phyloP scores from a whole-genome alignment of 495 filamentous ascomycete species.

The Chaetomidium leptoderma region DNA sequence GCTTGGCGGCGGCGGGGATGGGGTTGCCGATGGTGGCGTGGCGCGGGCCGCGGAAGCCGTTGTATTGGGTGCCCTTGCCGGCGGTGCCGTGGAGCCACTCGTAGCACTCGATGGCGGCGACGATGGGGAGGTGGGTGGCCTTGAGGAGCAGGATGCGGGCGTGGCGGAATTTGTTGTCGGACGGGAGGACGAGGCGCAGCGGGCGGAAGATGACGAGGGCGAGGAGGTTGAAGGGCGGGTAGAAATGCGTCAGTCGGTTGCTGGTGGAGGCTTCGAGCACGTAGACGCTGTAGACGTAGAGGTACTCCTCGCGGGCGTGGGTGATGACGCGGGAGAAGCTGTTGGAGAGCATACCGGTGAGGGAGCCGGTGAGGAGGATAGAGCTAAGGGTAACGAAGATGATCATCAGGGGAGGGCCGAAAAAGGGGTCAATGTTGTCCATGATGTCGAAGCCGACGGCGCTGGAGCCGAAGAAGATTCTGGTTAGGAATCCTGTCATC shows the following conservation, averaged over 20 bases:
- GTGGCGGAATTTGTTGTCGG: slow-evolving; percentile 61
- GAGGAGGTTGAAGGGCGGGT: slow-evolving; percentile 73
- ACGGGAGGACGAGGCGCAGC: slow-evolving; percentile 68
- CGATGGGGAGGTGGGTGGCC: slow-evolving; percentile 52
- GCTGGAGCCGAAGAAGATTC: slow-evolving; percentile 73
- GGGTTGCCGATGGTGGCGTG: slow-evolving; percentile 20
- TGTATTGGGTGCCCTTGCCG: slow-evolving; percentile 35
- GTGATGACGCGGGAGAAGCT: slow-evolving; percentile 75
- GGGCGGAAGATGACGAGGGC: slow-evolving; percentile 80
- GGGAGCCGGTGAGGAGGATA: slow-evolving; percentile 82
- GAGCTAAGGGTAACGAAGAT: slow-evolving; percentile 85
- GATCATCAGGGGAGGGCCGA: slow-evolving; percentile 67
- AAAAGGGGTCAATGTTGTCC: slow-evolving; percentile 44
- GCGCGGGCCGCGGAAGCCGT: slow-evolving; percentile 28
- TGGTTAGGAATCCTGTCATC: slow-evolving; percentile 84
- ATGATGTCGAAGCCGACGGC: slow-evolving; percentile 71
- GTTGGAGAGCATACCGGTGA: slow-evolving; percentile 89
- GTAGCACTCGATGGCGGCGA: slow-evolving; percentile 47
- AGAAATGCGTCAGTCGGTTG: slow-evolving; percentile 76
- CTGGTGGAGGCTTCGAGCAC: slow-evolving; percentile 76
- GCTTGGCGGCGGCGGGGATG: slow-evolving; percentile 3
- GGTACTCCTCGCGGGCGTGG: slow-evolving; percentile 72
- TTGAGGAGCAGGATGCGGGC: slow-evolving; percentile 76
- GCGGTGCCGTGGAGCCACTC: slow-evolving; percentile 40
- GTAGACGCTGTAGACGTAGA: slow-evolving; percentile 73